phyloP scores from a whole-genome alignment of 176 grass and related monocot species.

The Cymbopogon citratus region DNA sequence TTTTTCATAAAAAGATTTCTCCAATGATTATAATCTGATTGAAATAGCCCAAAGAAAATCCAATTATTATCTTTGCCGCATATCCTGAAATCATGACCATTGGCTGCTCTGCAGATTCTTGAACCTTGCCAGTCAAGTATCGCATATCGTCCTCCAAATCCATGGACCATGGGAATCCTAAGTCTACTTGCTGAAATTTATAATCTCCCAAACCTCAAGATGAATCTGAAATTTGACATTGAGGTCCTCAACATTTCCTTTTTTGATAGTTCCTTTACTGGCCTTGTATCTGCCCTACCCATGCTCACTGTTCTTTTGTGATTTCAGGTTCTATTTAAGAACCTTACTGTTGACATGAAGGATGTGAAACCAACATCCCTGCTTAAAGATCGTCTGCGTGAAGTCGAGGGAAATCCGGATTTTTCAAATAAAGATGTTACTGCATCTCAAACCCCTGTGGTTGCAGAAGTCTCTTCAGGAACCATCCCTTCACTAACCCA shows the following conservation, averaged over 20 bases:
- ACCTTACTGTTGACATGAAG: constrained; percentile 76
- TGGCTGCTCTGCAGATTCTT: constrained; percentile 53
- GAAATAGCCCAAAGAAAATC: neutral
- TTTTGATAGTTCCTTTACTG: neutral
- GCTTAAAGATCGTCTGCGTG: constrained; percentile 60
- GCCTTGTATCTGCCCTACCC: constrained; percentile 9
- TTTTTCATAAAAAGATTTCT: neutral
- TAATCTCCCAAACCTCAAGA: constrained; percentile 88
- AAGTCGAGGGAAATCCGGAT: constrained; percentile 87
- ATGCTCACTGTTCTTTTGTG: constrained; percentile 13
- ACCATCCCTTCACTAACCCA: constrained; percentile 43
- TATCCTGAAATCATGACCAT: neutral
- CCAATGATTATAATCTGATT: neutral
- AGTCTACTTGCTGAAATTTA: constrained; percentile 84
- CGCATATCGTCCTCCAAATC: constrained; percentile 83
- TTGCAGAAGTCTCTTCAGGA: constrained; percentile 44
- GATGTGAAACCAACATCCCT: constrained; percentile 77
- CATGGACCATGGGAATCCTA: constrained; percentile 89
- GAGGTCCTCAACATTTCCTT: constrained; percentile 46
- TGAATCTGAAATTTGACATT: constrained; percentile 93
- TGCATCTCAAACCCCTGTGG: constrained; percentile 47
- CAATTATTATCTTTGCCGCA: neutral
- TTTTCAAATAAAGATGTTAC: constrained; percentile 81
- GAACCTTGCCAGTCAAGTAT: constrained; percentile 85
- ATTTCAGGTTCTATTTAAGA: constrained; percentile 82